A percentile compares a stretch with the other conserved stretches of the same genome.
Evolutionary conservation across 768 basidiomycete genomes (phyloP).

Genomic region (Lanmaoa pseudosensibilis): DNA sequence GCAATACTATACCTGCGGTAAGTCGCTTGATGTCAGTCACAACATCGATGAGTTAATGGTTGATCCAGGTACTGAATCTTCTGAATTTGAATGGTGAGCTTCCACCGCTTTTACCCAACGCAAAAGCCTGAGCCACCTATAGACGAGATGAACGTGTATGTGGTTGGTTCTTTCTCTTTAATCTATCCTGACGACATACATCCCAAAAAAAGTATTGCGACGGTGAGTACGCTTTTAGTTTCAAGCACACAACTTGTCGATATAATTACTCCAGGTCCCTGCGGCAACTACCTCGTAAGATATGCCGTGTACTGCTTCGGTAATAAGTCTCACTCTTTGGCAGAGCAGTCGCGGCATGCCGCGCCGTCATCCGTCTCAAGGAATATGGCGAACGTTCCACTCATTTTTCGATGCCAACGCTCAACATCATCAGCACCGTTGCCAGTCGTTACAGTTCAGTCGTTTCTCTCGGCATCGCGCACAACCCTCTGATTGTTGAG

Average conservation of each 20-base stretch:
- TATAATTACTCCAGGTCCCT: conserved; percentile 45
- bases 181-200: conserved; percentile 1
- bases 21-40: conserved; percentile 19
- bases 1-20: conserved; percentile 68
- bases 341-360: conserved; percentile 51
- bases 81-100: conserved; percentile 27
- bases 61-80: conserved; percentile 25
- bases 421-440: conserved; percentile 23
- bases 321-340: conserved; percentile 5
- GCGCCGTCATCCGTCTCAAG: conserved; percentile 63
- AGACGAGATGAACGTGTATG: conserved; percentile 32
- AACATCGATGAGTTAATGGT: background rate
- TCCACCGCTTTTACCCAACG: background rate
- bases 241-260: background rate
- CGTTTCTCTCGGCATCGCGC: background rate
- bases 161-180: background rate
- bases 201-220: conserved; percentile 20
- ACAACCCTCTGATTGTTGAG: conserved; percentile 1
- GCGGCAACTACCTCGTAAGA: conserved; percentile 64
- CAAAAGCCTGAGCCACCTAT: background rate
- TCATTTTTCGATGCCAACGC: conserved; percentile 18
- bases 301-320: background rate
- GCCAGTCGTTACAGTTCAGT: conserved; percentile 20
- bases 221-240: conserved; percentile 11
- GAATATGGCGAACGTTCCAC: conserved; percentile 45